Conservation (phyloP, 1,284 basidiomycete genomes). For the Ceratobasidium sp. region DNA sequence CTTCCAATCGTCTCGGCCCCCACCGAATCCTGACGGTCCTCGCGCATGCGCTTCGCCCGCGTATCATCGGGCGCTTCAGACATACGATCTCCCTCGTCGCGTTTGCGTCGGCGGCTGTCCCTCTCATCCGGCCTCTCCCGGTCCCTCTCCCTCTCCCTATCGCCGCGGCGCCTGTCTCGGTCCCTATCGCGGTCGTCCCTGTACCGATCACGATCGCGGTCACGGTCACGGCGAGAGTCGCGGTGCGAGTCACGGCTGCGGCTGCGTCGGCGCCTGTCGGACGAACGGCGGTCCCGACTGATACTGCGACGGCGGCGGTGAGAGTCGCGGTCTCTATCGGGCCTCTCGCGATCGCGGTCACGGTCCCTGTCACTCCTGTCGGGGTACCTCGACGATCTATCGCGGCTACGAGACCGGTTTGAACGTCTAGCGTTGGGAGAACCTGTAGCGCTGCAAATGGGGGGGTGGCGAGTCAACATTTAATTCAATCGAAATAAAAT, state of each 20-base stretch:
- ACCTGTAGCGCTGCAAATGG: constrained; percentile 62
- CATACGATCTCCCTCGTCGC: constrained; percentile 65
- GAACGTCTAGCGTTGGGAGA: constrained; percentile 78
- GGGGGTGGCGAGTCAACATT: constrained; percentile 18
- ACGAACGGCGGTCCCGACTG: constrained; percentile 50
- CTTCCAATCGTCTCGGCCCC: constrained; percentile 56
- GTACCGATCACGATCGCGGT: constrained; percentile 59
- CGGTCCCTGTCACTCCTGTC: constrained; percentile 67
- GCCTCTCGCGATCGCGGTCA: constrained; percentile 64
- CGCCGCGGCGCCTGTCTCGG: constrained; percentile 64
- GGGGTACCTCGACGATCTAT: constrained; percentile 55
- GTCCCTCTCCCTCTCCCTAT: constrained; percentile 61
- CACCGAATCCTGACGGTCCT: constrained; percentile 43
- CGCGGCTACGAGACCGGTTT: constrained; percentile 76
- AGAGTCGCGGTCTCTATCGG: constrained; percentile 61
- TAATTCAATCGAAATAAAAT: not conserved
- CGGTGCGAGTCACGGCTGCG: constrained; percentile 51
- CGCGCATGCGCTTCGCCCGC: constrained; percentile 49
- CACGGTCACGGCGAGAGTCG: constrained; percentile 52
- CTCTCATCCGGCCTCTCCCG: constrained; percentile 60
- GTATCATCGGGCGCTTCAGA: constrained; percentile 60
- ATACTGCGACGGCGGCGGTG: constrained; percentile 63
- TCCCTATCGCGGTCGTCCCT: constrained; percentile 60
- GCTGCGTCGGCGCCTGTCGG: constrained; percentile 52
- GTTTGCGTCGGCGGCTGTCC: constrained; percentile 74